These are phyloP conservation scores for Leccinum pachyderme DNA, from an alignment of 1,284 basidiomycete species.

Conservation along the genomic window DNA sequence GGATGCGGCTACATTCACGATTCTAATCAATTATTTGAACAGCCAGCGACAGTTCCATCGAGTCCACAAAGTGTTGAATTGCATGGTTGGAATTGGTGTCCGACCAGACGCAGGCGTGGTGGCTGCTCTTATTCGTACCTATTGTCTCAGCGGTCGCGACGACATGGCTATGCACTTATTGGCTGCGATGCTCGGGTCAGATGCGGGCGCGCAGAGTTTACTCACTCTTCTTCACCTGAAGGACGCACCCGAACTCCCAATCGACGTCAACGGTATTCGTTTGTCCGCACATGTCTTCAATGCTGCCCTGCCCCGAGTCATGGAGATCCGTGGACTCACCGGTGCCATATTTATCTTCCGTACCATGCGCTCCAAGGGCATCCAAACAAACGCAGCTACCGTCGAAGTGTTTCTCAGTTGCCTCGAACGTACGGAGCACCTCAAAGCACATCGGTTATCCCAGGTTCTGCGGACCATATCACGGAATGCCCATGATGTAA, in stretches of 20 bases:
- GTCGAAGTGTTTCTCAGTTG: constrained; percentile 52
- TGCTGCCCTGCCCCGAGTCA: constrained; percentile 48
- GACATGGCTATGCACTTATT: constrained; percentile 50
- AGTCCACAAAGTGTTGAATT: constrained; percentile 46
- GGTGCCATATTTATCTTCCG: constrained; percentile 44
- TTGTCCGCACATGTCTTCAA: constrained; percentile 58
- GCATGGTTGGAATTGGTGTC: constrained; percentile 45
- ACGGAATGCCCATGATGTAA: constrained; percentile 39
- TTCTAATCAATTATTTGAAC: constrained; percentile 61
- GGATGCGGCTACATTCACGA: constrained; percentile 60
- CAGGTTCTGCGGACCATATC: constrained; percentile 46
- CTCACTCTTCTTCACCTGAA: constrained; percentile 27
- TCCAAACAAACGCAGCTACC: constrained; percentile 53
- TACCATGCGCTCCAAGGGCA: constrained; percentile 50
- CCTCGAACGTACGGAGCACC: constrained; percentile 42
- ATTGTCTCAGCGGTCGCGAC: constrained; percentile 47
- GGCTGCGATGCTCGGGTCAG: constrained; percentile 41
- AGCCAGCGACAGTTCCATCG: constrained; percentile 43
- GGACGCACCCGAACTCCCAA: constrained; percentile 23
- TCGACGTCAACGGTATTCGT: constrained; percentile 36
- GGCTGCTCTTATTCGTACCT: constrained; percentile 54
- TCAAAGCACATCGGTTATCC: constrained; percentile 45
- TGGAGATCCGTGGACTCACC: constrained; percentile 47
- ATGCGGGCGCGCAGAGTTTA: constrained; percentile 21
- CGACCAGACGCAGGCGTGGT: constrained; percentile 46